Conservation (phyloP, 768 basidiomycete species). For the Mycena latifolia region DNA sequence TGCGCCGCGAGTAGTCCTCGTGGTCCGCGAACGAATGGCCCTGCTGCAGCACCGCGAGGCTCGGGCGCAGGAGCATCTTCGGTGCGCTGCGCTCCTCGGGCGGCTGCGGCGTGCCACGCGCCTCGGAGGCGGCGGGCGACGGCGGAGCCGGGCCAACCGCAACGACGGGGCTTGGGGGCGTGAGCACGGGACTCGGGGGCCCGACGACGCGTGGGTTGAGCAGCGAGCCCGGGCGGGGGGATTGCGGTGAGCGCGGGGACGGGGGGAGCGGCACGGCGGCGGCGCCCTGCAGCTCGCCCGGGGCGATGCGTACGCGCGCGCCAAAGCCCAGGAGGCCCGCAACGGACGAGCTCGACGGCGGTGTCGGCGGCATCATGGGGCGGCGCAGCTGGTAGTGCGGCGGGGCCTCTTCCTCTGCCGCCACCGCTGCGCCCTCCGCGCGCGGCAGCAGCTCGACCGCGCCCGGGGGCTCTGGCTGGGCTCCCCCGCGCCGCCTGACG, state of each 20-base stretch:
- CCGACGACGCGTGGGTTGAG: conserved; percentile 17
- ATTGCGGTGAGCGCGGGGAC: background rate
- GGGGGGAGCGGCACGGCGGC: background rate
- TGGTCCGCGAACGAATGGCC: conserved; percentile 6
- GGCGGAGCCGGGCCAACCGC: too few relatives aligned
- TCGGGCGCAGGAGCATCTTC: conserved; percentile 12
- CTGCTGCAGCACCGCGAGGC: conserved; percentile 22
- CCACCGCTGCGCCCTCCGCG: background rate
- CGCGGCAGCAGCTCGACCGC: background rate
- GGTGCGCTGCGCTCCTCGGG: background rate
- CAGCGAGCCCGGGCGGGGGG: conserved; percentile 12
- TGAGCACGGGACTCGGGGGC: background rate
- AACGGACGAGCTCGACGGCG: conserved; percentile 11
- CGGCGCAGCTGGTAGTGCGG: conserved; percentile 4
- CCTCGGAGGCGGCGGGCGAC: too few relatives aligned
- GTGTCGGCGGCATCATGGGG: conserved; percentile 15
- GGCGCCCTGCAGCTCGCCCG: conserved; percentile 13
- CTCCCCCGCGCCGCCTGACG: background rate
- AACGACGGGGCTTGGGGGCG: background rate
- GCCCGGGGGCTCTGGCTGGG: background rate
- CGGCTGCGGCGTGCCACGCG: background rate
- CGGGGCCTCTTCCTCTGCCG: background rate
- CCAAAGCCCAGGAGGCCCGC: background rate
- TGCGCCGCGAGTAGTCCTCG: conserved; percentile 24
- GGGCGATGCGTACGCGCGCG: background rate